A percentile compares a stretch with the other conserved stretches of the same genome.
phyloP scores from a whole-genome alignment of 805 yeast genomes.

The Priceomyces haplophilus region DNA sequence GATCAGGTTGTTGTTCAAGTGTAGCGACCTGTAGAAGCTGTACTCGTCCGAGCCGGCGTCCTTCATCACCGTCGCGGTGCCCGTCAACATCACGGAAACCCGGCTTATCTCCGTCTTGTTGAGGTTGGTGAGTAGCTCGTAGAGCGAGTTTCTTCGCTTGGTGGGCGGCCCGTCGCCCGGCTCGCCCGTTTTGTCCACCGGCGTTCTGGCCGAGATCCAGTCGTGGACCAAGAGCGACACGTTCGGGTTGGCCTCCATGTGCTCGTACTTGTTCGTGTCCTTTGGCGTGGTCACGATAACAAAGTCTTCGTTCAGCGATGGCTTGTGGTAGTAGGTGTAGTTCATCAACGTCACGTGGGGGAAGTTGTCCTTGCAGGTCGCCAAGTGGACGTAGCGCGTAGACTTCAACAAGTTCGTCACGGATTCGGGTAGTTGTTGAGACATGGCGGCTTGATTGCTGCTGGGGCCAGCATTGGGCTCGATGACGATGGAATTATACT shows the following conservation, averaged over 20 bases:
- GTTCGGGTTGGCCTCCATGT: slow-evolving; percentile 65
- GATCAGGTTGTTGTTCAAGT: slow-evolving; percentile 61
- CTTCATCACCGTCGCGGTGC: slow-evolving; percentile 57
- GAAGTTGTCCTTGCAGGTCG: slow-evolving; percentile 66
- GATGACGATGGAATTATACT: neutral
- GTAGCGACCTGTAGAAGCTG: slow-evolving; percentile 57
- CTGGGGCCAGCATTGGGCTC: neutral
- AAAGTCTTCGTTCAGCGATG: slow-evolving; percentile 35
- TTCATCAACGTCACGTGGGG: slow-evolving; percentile 94
- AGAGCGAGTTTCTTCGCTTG: slow-evolving; percentile 27
- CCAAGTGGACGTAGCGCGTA: slow-evolving; percentile 77
- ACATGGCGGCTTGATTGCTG: slow-evolving; percentile 5
- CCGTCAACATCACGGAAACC: slow-evolving; percentile 78
- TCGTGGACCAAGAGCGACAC: slow-evolving; percentile 88
- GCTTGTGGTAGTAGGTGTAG: slow-evolving; percentile 58
- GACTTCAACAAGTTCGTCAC: slow-evolving; percentile 47
- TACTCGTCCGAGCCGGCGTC: slow-evolving; percentile 43
- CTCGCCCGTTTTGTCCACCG: slow-evolving; percentile 12
- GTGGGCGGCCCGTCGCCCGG: slow-evolving; percentile 4
- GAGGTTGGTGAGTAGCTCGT: slow-evolving; percentile 63
- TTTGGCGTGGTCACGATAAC: slow-evolving; percentile 72
- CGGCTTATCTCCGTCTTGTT: slow-evolving; percentile 79
- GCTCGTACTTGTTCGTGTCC: slow-evolving; percentile 69
- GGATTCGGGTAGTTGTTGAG: slow-evolving; percentile 30
- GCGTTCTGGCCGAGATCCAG: slow-evolving; percentile 67